phyloP scores from a whole-genome alignment of 148 eudicot genomes.

The Drosera capensis region DNA sequence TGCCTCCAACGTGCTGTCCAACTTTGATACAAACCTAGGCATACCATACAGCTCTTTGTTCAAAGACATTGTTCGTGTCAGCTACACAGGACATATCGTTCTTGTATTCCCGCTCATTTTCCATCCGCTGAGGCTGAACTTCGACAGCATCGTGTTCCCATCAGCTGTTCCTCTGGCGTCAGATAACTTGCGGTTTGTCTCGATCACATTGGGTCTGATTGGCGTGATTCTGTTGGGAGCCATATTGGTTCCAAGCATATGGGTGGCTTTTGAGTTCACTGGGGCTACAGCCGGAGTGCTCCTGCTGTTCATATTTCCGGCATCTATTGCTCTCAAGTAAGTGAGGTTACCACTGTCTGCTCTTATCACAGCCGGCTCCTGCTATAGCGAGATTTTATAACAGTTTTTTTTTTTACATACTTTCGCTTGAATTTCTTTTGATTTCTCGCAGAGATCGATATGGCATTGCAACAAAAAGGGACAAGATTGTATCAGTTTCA shows the following conservation, averaged over 20 bases:
- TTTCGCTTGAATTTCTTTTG: not conserved
- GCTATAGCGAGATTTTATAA: not conserved
- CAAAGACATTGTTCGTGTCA: constrained; percentile 66
- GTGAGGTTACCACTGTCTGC: constrained; percentile 1
- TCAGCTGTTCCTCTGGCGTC: constrained; percentile 46
- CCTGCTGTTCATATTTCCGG: constrained; percentile 78
- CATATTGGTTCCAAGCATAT: constrained; percentile 76
- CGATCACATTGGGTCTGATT: constrained; percentile 45
- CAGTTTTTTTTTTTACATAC: not conserved
- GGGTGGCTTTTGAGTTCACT: constrained; percentile 95
- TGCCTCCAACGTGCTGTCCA: constrained; percentile 76
- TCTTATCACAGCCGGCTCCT: not conserved
- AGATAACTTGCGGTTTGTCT: constrained; percentile 43
- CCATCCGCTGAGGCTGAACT: constrained; percentile 64
- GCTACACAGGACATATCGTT: constrained; percentile 84
- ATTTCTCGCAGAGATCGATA: constrained; percentile 42
- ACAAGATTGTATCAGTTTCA: constrained; percentile 50
- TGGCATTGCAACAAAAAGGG: constrained; percentile 53
- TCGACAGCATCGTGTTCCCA: constrained; percentile 69
- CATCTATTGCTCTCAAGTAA: constrained; percentile 73
- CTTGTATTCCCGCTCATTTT: constrained; percentile 90
- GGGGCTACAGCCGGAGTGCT: constrained; percentile 95
- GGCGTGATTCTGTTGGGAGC: constrained; percentile 55
- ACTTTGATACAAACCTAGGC: constrained; percentile 73
- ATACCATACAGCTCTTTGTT: constrained; percentile 65